Conservation (phyloP, 371 early-diverging fungal species). For the Phascolomyces articulosus region DNA sequence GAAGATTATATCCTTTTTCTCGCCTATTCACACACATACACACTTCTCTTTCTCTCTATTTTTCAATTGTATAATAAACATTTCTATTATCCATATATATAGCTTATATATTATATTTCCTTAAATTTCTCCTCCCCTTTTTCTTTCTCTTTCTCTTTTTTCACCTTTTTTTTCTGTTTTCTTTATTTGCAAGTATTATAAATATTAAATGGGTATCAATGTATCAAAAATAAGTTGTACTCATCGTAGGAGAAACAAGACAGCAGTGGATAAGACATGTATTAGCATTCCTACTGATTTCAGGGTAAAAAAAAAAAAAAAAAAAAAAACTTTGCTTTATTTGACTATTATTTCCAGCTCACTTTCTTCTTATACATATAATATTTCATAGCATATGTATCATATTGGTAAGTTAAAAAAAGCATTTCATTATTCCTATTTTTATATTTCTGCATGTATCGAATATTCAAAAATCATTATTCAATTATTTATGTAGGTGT, state of each 20-base stretch:
- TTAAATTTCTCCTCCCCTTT: not conserved
- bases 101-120: not conserved
- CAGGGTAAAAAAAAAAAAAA: conserved; percentile 23
- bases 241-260: conserved; percentile 17
- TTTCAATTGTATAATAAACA: not conserved
- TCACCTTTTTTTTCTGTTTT: conserved; percentile 14
- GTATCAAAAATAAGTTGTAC: conserved; percentile 34
- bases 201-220: conserved; percentile 38
- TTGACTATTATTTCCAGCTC: not conserved
- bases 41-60: not conserved
- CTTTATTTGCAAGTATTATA: not conserved
- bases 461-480: too few species aligned
- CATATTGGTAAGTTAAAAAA: conserved; percentile 48
- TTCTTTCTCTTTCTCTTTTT: conserved; percentile 1
- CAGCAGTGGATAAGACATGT: conserved; percentile 26
- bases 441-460: too few species aligned
- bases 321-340: not conserved
- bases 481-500: too few species aligned
- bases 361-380: not conserved
- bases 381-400: conserved; percentile 29
- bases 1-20: not conserved
- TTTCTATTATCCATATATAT: not conserved
- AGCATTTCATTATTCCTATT: too few species aligned
- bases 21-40: not conserved
- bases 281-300: conserved; percentile 40